These are phyloP conservation scores for Globisporangium nagaii DNA, from an alignment of 352 stramenopile species.

Conservation along the genomic window DNA sequence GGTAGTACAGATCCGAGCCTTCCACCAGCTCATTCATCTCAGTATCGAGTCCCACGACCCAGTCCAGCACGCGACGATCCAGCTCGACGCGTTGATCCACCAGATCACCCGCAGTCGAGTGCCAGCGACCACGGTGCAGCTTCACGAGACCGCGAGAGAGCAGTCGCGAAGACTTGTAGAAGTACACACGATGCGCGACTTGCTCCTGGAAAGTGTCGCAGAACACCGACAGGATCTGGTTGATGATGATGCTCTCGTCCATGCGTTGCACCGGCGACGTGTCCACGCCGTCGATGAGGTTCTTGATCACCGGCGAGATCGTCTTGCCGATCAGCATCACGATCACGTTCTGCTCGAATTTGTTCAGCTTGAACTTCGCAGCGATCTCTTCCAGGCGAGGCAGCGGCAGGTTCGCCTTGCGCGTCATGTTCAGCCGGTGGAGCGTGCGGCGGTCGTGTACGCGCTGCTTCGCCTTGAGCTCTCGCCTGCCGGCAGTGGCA, in stretches of 20 bases:
- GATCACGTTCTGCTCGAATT: constrained; percentile 87
- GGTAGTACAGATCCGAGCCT: constrained; percentile 82
- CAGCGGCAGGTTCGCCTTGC: constrained; percentile 47
- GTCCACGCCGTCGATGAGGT: constrained; percentile 81
- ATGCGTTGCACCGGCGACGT: constrained; percentile 82
- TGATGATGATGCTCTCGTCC: constrained; percentile 89
- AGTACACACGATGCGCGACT: constrained; percentile 80
- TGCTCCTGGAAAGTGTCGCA: constrained; percentile 88
- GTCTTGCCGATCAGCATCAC: constrained; percentile 89
- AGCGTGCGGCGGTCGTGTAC: constrained; percentile 67
- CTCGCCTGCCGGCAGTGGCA: constrained; percentile 54
- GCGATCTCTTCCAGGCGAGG: constrained; percentile 74
- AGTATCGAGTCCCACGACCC: constrained; percentile 81
- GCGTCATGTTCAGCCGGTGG: constrained; percentile 57
- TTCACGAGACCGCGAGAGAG: constrained; percentile 75
- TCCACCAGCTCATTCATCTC: constrained; percentile 90
- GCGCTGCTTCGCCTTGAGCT: constrained; percentile 85
- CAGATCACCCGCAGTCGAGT: constrained; percentile 77
- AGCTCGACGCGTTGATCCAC: constrained; percentile 84
- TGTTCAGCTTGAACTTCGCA: constrained; percentile 77
- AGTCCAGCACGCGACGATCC: constrained; percentile 82
- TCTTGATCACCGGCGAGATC: constrained; percentile 87
- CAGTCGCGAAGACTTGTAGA: constrained; percentile 85
- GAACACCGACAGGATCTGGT: constrained; percentile 84
- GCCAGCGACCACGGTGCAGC: constrained; percentile 76